Percentiles rank a stretch among this genome's conserved stretches.
Conservation (phyloP, 345 rosid genomes). For the Acer campestre region DNA sequence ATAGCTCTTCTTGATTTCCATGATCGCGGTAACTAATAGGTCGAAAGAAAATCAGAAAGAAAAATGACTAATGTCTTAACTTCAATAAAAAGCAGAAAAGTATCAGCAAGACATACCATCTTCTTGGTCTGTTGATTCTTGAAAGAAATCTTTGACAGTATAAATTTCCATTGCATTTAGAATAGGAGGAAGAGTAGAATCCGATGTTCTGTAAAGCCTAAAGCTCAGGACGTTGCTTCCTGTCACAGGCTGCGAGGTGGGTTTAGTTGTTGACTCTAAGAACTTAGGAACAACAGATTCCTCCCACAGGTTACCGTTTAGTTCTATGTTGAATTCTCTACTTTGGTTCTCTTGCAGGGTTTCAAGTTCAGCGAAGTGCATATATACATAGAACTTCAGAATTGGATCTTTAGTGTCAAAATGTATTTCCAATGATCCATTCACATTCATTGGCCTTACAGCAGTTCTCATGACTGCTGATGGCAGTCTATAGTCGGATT, state of each 20-base stretch:
- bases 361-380: constrained; percentile 43
- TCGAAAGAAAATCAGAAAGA: background rate
- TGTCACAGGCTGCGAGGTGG: constrained; percentile 15
- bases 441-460: constrained; percentile 9
- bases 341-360: background rate
- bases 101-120: constrained; percentile 26
- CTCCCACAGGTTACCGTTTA: constrained; percentile 19
- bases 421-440: constrained; percentile 8
- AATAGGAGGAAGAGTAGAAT: constrained; percentile 35
- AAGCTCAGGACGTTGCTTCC: constrained; percentile 26
- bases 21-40: constrained; percentile 26
- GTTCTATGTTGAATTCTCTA: constrained; percentile 25
- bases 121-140: constrained; percentile 20
- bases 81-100: background rate
- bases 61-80: background rate
- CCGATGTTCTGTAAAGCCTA: constrained; percentile 16
- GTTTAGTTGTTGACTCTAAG: constrained; percentile 17
- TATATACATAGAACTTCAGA: constrained; percentile 21
- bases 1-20: constrained; percentile 29
- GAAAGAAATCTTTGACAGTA: constrained; percentile 14
- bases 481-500: constrained; percentile 25
- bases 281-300: constrained; percentile 18
- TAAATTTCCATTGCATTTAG: constrained; percentile 39
- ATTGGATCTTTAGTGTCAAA: constrained; percentile 23
- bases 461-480: constrained; percentile 37